Base-by-base conservation (phyloP, 179 eudicot species). In the Sideroxylon spinosum region DNA sequence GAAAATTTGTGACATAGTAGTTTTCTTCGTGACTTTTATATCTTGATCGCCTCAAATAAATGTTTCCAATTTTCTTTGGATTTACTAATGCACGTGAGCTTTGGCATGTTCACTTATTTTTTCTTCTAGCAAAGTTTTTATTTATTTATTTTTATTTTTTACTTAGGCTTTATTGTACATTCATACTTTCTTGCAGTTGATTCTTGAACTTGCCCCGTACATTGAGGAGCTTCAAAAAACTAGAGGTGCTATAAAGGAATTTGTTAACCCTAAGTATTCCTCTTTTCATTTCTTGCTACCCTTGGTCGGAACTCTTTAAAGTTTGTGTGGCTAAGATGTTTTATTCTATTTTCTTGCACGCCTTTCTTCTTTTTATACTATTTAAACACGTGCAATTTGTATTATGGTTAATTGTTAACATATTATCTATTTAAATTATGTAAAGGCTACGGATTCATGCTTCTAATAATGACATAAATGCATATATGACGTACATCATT, bases 231-330 rank as follows among this genome's bases (percentile, higher is more conserved):
- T 93, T 75, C 76, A 88, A 82, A 95, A 88, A 82, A 95, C 98
- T 59, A 88, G 91, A 56, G 98, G 98, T 78, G 86, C 95, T 78
- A 95, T 95, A 56, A 87, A 93, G 87, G 98, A 95, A 87, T 95
- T 95, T 85, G 97, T 95, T 55, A 95, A 95, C 83, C 98, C 98
- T 63, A 95, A 93, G 98, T 95, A 90, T 71, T 71, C 68, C 74
- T 63, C 49, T 68, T 22, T 78, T 73, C 59, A 4, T 71, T 73
- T 23, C 37, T 73, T 76, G 68, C 29, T 59, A 61, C 25, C 59
- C 26, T 59, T 79, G 28, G 61, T 28, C 50, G 62, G 52, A 57
- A 50, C 32, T n/a, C 12, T 75, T 16, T 52, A 20, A 68, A 56
- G 49, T 29, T 49, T 68, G 25, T 32, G 25, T 68, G 49, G 12